These are phyloP conservation scores for Elaeis oleifera DNA, from an alignment of 202 grass and related monocot genomes.

Conservation along the genomic window DNA sequence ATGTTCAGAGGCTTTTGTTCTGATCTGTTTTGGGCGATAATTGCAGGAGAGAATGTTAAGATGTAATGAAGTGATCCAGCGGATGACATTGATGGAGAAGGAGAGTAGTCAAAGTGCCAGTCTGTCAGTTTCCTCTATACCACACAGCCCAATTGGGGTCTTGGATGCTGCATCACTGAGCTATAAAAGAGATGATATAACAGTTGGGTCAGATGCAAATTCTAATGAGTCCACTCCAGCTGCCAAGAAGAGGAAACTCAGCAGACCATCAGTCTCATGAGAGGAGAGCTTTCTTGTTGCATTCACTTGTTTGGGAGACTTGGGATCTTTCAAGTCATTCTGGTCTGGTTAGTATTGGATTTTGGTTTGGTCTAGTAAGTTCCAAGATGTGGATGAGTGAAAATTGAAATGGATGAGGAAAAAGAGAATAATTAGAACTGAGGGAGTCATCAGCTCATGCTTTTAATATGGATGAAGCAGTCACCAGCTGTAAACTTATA, in stretches of 20 bases:
- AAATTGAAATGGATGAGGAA: no score
- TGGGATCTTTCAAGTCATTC: conserved; percentile 1
- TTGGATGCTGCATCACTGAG: conserved; percentile 66
- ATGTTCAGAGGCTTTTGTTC: background rate
- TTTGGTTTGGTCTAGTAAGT: background rate
- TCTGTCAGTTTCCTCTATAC: conserved; percentile 27
- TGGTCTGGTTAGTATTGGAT: background rate
- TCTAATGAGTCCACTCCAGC: conserved; percentile 22
- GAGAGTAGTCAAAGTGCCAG: conserved; percentile 16
- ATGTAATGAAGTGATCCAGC: conserved; percentile 44
- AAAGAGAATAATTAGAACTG: no score
- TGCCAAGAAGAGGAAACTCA: conserved; percentile 87
- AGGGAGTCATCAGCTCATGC: background rate
- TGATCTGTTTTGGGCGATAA: background rate
- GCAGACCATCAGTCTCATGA: conserved; percentile 36
- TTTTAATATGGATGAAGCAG: conserved; percentile 2
- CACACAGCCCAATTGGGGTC: conserved; percentile 66
- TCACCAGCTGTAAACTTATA: background rate
- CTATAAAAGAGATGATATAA: conserved; percentile 39
- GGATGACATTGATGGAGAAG: conserved; percentile 31
- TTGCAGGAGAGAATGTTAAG: conserved; percentile 51
- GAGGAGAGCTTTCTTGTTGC: background rate
- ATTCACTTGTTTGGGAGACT: no score
- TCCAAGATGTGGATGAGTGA: background rate
- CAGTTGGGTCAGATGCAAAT: conserved; percentile 19